Evolutionary conservation across 2,329 filamentous ascomycete genomes (phyloP).

Genomic region (Stagonosporopsis cucurbitacearum): DNA sequence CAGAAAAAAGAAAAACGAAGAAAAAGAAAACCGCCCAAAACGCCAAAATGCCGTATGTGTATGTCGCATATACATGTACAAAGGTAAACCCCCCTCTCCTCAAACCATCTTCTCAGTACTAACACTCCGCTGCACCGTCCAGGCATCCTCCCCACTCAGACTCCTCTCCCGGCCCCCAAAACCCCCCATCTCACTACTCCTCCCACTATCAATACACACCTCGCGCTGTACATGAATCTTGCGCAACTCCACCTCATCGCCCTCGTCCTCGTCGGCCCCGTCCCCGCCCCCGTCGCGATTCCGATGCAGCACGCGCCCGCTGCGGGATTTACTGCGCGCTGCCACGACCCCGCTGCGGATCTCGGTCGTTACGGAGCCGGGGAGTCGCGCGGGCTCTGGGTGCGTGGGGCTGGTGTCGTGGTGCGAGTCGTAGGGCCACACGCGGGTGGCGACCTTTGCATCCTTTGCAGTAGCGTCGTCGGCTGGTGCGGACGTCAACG

Average conservation of each 20-base stretch:
- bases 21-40: too few relatives aligned
- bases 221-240: conserved; percentile 23
- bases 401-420: not conserved
- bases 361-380: conserved; percentile 17
- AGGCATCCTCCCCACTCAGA: not conserved
- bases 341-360: too few relatives aligned
- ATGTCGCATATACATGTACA: too few relatives aligned
- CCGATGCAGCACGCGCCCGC: not conserved
- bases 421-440: not conserved
- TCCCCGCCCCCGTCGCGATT: not conserved
- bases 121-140: conserved; percentile 8
- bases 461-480: too few relatives aligned
- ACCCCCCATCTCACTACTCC: not conserved
- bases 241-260: conserved; percentile 26
- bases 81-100: not conserved
- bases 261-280: not conserved
- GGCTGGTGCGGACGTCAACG: too few relatives aligned
- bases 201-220: not conserved
- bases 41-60: too few relatives aligned
- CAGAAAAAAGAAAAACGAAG: too few relatives aligned
- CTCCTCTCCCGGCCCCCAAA: conserved; percentile 7
- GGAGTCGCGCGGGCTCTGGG: not conserved
- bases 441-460: too few relatives aligned
- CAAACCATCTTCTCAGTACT: conserved; percentile 18
- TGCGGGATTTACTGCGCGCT: too few relatives aligned